Percentiles rank a stretch among this genome's conserved stretches.
phyloP scores from a whole-genome alignment of 2,329 filamentous ascomycete species.

The Hypoxylon rubiginosum region DNA sequence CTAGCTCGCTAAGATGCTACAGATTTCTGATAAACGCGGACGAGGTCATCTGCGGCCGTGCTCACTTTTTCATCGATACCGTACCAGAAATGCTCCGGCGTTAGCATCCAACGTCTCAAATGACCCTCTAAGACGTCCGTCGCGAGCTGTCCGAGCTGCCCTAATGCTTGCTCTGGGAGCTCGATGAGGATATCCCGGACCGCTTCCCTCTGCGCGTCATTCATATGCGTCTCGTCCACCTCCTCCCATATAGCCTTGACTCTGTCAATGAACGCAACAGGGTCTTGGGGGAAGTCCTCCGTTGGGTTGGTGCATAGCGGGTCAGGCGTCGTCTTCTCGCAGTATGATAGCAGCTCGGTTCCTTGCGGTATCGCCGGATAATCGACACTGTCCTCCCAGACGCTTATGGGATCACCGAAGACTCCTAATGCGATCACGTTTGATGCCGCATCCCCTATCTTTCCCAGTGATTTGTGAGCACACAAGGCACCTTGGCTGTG shows the following conservation, averaged over 20 bases:
- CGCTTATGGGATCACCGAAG: slow-evolving; percentile 38
- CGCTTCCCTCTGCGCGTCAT: slow-evolving; percentile 34
- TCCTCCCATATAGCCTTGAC: slow-evolving; percentile 35
- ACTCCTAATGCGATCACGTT: slow-evolving; percentile 38
- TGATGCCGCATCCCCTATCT: slow-evolving; percentile 30
- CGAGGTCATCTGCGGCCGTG: slow-evolving; percentile 30
- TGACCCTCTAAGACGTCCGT: slow-evolving; percentile 31
- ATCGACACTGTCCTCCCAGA: slow-evolving; percentile 34
- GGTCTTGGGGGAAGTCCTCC: slow-evolving; percentile 29
- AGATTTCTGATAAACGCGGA: slow-evolving; percentile 20
- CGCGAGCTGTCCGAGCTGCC: slow-evolving; percentile 27
- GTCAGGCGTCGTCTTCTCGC: slow-evolving; percentile 35
- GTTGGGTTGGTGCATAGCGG: slow-evolving; percentile 31
- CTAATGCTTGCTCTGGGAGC: slow-evolving; percentile 33
- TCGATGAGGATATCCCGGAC: slow-evolving; percentile 20
- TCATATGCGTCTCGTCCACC: slow-evolving; percentile 32
- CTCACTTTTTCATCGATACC: slow-evolving; percentile 39
- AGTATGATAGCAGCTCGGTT: slow-evolving; percentile 32
- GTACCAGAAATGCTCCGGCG: slow-evolving; percentile 44
- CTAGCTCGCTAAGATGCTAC: neutral
- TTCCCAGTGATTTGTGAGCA: slow-evolving; percentile 37
- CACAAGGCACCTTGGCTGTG: slow-evolving; percentile 40
- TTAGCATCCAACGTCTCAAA: slow-evolving; percentile 40
- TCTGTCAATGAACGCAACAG: slow-evolving; percentile 27
- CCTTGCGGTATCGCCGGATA: slow-evolving; percentile 32